A percentile compares a stretch with the other conserved stretches of the same genome.
Conservation (phyloP, 1,284 basidiomycete species). For the Malassezia pachydermatis region DNA sequence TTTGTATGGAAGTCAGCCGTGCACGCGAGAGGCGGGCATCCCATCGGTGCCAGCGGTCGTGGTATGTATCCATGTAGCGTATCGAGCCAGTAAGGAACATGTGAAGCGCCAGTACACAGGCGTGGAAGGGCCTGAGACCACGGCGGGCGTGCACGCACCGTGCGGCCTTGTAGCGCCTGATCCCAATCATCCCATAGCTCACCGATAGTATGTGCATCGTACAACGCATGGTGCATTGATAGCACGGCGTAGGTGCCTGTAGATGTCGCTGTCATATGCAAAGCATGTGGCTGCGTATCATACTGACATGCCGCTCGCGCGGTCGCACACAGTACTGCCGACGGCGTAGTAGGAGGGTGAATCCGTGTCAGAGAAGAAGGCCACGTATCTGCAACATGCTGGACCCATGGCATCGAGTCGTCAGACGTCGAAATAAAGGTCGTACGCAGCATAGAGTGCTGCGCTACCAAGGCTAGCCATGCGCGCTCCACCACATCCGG, state of each 20-base stretch:
- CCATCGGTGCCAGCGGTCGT: conserved; percentile 5
- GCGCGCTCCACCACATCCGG: conserved; percentile 17
- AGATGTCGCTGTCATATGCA: not conserved
- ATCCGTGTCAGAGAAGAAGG: no score
- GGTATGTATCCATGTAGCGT: conserved; percentile 21
- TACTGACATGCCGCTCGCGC: conserved; percentile 10
- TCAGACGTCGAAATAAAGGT: conserved; percentile 29
- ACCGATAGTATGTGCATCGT: conserved; percentile 29
- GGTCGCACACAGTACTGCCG: conserved; percentile 7
- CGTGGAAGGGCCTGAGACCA: conserved; percentile 26
- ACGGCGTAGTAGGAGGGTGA: not conserved
- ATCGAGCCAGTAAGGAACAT: conserved; percentile 25
- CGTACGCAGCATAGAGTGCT: conserved; percentile 33
- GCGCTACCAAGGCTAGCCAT: conserved; percentile 22
- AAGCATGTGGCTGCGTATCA: conserved; percentile 11
- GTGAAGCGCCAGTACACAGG: conserved; percentile 23
- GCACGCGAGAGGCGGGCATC: not conserved
- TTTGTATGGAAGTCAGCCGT: conserved; percentile 2
- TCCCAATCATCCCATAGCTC: conserved; percentile 38
- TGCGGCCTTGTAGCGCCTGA: conserved; percentile 6
- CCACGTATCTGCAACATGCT: conserved; percentile 21
- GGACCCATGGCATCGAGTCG: conserved; percentile 25
- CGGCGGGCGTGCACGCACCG: conserved; percentile 8
- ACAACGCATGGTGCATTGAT: conserved; percentile 19
- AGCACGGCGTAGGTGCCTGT: not conserved